Base-by-base conservation (phyloP, 352 stramenopile genomes). In the Pythium dissotocum region DNA sequence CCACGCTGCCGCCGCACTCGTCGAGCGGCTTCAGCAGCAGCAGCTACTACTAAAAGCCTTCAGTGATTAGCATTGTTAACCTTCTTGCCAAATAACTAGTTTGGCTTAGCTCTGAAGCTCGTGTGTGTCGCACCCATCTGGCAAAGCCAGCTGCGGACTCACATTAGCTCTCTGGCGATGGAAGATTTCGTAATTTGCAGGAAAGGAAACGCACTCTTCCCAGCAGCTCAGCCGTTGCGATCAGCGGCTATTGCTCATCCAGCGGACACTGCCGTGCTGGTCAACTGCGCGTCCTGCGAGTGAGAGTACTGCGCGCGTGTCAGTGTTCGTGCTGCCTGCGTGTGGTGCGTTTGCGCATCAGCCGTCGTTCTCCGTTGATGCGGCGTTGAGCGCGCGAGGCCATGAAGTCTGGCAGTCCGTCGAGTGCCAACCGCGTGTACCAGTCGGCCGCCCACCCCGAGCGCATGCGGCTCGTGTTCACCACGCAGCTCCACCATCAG, bases 401-500 rank as follows among this genome's bases (percentile, higher is more conserved):
- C 42, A 52, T 52, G 44, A 52, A 30, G 44, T 4, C 44, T 21
- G 21, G 44, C 44, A 52, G 44, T 12, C 44, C 44, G 3, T 26
- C 58, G 28, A 51, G 30, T 30, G 18, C 9, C 24, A n/a, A 21
- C 61, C 46, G 58, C 53, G 54, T 52, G 46, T 83, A 82, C 67
- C 82, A 85, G 62, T 71, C 78, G 30, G 72, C 72, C 13, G 65
- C 69, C 53, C 77, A 83, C 65, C 79, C 79, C 18, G 80, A 89
- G 48, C 70, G 74, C 78, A 67, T 74, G 58, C 68, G 53, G 30
- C 71, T 90, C 63, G 69, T 90, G 44, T 93, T 91, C 76, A 89
- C 88, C 58, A 80, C 85, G 63, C 77, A 89, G 74, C 74, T 93
- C 35, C 81, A 91, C 58, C 80, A 91, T 64, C 76, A 90, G 68